These are phyloP conservation scores for Orbilia blumenaviensis DNA, from an alignment of 2,329 filamentous ascomycete genomes.

Conservation along the genomic window DNA sequence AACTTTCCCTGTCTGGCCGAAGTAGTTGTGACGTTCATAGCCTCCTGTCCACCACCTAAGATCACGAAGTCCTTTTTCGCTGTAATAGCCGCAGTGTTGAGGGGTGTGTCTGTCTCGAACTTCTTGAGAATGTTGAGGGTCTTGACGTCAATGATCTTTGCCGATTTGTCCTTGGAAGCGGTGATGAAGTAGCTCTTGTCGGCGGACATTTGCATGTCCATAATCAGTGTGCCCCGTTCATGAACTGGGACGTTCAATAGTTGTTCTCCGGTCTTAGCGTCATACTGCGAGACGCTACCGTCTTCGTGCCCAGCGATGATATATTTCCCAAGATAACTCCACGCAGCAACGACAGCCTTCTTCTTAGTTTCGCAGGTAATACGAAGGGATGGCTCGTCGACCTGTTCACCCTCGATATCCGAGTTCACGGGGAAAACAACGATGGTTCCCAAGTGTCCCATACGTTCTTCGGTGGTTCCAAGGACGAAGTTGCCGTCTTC, in stretches of 20 bases:
- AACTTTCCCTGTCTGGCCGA: conserved; percentile 96
- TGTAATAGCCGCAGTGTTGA: conserved; percentile 94
- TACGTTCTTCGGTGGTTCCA: conserved; percentile 97
- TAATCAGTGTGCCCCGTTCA: conserved; percentile 82
- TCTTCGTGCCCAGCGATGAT: conserved; percentile 99
- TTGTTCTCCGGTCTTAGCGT: conserved; percentile 75
- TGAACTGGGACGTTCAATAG: conserved; percentile 83
- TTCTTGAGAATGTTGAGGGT: conserved; percentile 93
- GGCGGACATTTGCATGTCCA: conserved; percentile 91
- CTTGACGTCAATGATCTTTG: conserved; percentile 86
- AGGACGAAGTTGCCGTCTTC: conserved; percentile 90
- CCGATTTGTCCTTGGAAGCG: conserved; percentile 95
- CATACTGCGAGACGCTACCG: conserved; percentile 88
- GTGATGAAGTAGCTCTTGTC: conserved; percentile 99
- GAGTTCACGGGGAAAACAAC: conserved; percentile 88
- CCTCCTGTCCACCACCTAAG: conserved; percentile 95
- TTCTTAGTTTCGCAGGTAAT: conserved; percentile 97
- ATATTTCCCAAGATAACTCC: conserved; percentile 92
- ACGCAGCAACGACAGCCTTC: conserved; percentile 88
- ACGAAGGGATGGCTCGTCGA: conserved; percentile 79
- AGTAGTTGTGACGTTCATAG: conserved; percentile 98
- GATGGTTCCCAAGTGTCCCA: conserved; percentile 94
- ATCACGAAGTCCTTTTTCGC: conserved; percentile 98
- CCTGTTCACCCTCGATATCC: conserved; percentile 83
- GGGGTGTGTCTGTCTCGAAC: conserved; percentile 88